A percentile compares a stretch with the other conserved stretches of the same genome.
Conservation (phyloP, 306 rosid species). For the Leucaena leucocephala region DNA sequence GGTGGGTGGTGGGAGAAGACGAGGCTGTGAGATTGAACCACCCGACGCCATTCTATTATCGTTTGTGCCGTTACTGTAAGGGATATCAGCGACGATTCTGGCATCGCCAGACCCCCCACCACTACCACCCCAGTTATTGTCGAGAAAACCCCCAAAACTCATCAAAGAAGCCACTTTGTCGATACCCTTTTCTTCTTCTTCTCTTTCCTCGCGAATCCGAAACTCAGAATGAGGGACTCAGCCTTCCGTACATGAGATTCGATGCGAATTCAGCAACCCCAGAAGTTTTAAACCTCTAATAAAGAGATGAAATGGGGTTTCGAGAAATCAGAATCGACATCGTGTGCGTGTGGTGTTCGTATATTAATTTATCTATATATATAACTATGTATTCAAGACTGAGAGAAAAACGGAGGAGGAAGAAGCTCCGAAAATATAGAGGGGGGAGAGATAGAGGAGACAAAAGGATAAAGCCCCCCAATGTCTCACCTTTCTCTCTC, state of each 20-base stretch:
- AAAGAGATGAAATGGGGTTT: neutral
- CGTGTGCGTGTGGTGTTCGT: neutral
- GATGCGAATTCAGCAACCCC: conserved; percentile 25
- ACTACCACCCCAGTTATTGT: conserved; percentile 54
- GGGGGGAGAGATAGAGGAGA: conserved; percentile 62
- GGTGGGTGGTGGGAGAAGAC: conserved; percentile 69
- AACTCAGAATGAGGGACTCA: neutral
- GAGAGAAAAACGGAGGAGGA: conserved; percentile 7
- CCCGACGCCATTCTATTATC: conserved; percentile 63
- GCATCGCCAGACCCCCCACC: conserved; percentile 50
- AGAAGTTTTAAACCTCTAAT: neutral
- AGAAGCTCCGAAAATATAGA: neutral
- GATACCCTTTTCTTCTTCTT: neutral
- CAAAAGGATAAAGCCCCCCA: conserved; percentile 55
- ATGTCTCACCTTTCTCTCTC: conserved; percentile 60
- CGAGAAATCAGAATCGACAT: conserved; percentile 10
- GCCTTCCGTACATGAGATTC: conserved; percentile 8
- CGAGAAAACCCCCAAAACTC: conserved; percentile 95
- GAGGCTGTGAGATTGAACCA: conserved; percentile 72
- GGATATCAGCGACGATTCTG: conserved; percentile 65
- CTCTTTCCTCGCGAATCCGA: neutral
- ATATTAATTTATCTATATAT: neutral
- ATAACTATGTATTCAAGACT: neutral
- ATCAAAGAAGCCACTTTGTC: conserved; percentile 57
- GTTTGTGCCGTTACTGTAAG: conserved; percentile 44